Percentiles rank a stretch among this genome's conserved stretches.
Evolutionary conservation across 2,329 filamentous ascomycete genomes (phyloP).

Genomic region (Talaromyces verruculosus): DNA sequence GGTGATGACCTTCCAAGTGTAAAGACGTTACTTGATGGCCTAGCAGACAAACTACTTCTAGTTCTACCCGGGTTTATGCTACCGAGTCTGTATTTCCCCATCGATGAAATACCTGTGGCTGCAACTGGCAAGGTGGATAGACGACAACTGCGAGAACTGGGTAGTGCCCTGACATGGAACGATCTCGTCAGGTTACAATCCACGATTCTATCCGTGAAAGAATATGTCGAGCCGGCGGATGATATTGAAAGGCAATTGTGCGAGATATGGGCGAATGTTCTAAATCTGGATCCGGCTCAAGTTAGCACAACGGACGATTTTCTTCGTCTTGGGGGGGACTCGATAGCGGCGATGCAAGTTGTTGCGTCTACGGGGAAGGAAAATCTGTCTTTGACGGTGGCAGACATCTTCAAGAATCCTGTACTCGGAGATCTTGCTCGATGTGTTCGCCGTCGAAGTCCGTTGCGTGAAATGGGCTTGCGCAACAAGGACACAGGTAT

Average conservation of each 20-base stretch:
- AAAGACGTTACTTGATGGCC: not conserved
- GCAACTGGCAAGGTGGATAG: constrained; percentile 28
- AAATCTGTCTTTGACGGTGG: constrained; percentile 9
- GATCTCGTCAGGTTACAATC: constrained; percentile 27
- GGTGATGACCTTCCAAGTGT: not conserved
- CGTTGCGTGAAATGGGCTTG: not conserved
- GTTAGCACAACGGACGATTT: constrained; percentile 30
- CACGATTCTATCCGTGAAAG: constrained; percentile 21
- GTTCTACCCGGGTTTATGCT: constrained; percentile 29
- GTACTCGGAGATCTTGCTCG: constrained; percentile 25
- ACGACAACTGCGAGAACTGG: constrained; percentile 24
- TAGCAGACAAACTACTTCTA: not conserved
- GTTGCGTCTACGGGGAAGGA: constrained; percentile 16
- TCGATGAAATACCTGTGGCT: constrained; percentile 25
- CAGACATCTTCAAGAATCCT: constrained; percentile 15
- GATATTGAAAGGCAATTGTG: constrained; percentile 26
- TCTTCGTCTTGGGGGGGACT: constrained; percentile 33
- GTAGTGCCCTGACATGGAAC: constrained; percentile 9
- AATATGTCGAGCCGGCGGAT: constrained; percentile 2
- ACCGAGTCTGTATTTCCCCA: constrained; percentile 25
- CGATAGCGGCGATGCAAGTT: constrained; percentile 27
- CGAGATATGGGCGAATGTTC: constrained; percentile 25
- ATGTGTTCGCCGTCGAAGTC: not conserved
- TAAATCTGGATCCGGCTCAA: constrained; percentile 24
- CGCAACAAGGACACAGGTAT: not conserved